Percentiles rank a stretch among this genome's conserved stretches.
These are phyloP conservation scores for Martiniozyma abietophila DNA, from an alignment of 805 yeast genomes.

Conservation along the genomic window DNA sequence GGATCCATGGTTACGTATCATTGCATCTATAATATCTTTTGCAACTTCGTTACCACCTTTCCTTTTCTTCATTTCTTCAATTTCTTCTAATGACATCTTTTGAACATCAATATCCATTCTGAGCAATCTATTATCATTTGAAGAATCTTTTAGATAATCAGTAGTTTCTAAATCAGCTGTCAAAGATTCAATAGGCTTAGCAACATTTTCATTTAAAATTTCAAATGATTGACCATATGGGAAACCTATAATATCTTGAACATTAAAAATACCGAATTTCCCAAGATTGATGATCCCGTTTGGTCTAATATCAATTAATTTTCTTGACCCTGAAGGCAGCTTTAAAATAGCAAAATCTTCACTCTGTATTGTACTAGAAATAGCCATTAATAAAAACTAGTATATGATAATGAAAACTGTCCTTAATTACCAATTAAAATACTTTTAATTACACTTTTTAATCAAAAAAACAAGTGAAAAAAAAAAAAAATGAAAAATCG, in stretches of 20 bases:
- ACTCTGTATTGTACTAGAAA: not conserved
- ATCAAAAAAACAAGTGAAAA: no score
- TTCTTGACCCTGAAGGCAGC: conserved; percentile 73
- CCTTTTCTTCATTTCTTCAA: conserved; percentile 68
- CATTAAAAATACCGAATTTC: conserved; percentile 81
- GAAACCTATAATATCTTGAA: conserved; percentile 66
- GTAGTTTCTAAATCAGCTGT: conserved; percentile 21
- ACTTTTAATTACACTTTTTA: no score
- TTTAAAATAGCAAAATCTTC: conserved; percentile 54
- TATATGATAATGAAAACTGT: no score
- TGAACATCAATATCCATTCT: conserved; percentile 68
- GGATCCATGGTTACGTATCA: conserved; percentile 75
- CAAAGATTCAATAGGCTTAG: conserved; percentile 23
- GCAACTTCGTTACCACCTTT: conserved; percentile 58
- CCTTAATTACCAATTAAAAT: no score
- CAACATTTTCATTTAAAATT: no score
- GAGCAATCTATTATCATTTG: conserved; percentile 45
- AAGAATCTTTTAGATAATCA: conserved; percentile 20
- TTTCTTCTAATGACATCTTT: conserved; percentile 65
- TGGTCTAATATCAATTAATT: conserved; percentile 57
- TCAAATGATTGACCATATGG: conserved; percentile 89
- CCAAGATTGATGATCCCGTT: conserved; percentile 67
- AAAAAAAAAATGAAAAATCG: no score
- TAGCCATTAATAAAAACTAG: no score
- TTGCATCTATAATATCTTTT: conserved; percentile 67